phyloP scores from a whole-genome alignment of 257 asterid genomes.

The Coffea eugenioides region DNA sequence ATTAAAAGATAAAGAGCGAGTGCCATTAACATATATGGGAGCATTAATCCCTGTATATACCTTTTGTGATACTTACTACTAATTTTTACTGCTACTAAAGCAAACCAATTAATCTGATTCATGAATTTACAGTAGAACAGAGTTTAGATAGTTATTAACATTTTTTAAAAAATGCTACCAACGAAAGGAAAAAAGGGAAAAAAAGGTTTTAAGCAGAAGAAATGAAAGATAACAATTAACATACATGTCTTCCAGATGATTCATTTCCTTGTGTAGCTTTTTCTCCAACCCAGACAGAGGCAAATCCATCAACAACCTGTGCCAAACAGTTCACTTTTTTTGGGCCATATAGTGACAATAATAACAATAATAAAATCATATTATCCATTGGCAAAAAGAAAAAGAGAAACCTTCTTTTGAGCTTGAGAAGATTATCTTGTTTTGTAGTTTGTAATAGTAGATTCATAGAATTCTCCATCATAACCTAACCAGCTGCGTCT shows the following conservation, averaged over 20 bases:
- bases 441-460: slow-evolving; percentile 41
- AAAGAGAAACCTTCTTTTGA: slow-evolving; percentile 57
- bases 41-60: no score
- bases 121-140: not conserved
- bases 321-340: not conserved
- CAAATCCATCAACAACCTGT: slow-evolving; percentile 81
- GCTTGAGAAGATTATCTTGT: slow-evolving; percentile 49
- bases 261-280: slow-evolving; percentile 35
- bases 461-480: slow-evolving; percentile 10
- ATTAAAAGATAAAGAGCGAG: no score
- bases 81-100: no score
- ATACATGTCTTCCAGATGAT: slow-evolving; percentile 51
- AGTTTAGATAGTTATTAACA: not conserved
- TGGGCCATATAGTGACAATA: not conserved
- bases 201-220: not conserved
- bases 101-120: no score
- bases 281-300: slow-evolving; percentile 44
- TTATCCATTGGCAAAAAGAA: not conserved
- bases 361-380: no score
- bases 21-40: no score
- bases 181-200: not conserved
- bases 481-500: not conserved
- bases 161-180: not conserved
- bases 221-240: slow-evolving; percentile 7
- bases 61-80: no score